These are phyloP conservation scores for Backusella tarrabulga DNA, from an alignment of 192 early-diverging fungal genomes.

Conservation along the genomic window DNA sequence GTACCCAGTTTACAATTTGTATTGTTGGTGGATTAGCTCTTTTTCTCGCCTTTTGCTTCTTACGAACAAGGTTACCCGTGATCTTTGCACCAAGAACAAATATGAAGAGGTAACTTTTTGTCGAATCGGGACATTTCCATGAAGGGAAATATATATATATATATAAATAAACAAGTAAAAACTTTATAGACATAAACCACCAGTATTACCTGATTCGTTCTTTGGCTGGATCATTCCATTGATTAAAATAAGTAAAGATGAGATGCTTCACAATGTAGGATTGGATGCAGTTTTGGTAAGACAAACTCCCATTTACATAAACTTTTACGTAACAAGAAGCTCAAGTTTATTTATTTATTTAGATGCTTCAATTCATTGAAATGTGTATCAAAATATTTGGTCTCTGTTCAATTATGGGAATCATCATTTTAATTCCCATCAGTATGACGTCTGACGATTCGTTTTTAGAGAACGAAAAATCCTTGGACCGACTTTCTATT, in stretches of 20 bases:
- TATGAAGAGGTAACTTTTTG: constrained; percentile 29
- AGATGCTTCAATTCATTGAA: constrained; percentile 52
- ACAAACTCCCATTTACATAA: neutral
- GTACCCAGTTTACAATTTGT: constrained; percentile 23
- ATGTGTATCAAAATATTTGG: constrained; percentile 47
- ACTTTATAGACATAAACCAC: constrained; percentile 43
- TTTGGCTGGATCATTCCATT: constrained; percentile 60
- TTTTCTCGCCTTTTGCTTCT: constrained; percentile 29
- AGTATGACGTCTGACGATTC: constrained; percentile 22
- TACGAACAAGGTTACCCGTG: constrained; percentile 22
- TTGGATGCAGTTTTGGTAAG: constrained; percentile 60
- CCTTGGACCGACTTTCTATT: constrained; percentile 25
- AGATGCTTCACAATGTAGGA: constrained; percentile 52
- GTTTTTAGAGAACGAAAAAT: neutral
- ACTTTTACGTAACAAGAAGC: neutral
- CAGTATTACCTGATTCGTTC: constrained; percentile 38
- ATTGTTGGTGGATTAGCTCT: constrained; percentile 14
- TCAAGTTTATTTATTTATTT: neutral
- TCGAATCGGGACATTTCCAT: neutral
- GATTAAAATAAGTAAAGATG: constrained; percentile 34
- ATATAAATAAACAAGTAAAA: neutral
- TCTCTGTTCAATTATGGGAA: constrained; percentile 42
- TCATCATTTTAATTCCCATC: constrained; percentile 46
- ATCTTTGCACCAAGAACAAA: constrained; percentile 29
- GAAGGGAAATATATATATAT: neutral